Percentiles rank a stretch among this genome's conserved stretches.
These are phyloP conservation scores for Allantophomopsis lycopodina DNA, from an alignment of 2,329 filamentous ascomycete species.

Conservation along the genomic window DNA sequence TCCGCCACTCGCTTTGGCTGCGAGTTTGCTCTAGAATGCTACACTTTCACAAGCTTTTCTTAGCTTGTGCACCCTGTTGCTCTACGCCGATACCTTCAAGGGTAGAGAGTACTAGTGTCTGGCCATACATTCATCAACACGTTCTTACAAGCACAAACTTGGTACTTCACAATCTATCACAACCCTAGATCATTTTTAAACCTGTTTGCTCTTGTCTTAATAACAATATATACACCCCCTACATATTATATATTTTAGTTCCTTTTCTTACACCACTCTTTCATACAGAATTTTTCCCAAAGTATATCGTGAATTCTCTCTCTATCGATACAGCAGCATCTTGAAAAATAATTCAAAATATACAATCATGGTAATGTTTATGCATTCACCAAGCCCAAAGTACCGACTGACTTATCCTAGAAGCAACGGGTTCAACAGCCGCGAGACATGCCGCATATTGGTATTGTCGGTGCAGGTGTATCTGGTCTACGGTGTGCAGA, in stretches of 20 bases:
- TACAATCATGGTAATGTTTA: neutral
- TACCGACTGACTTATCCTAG: neutral
- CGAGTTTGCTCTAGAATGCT: neutral
- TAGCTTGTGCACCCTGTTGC: no score
- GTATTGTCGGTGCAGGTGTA: slow-evolving; percentile 41
- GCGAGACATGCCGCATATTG: slow-evolving; percentile 15
- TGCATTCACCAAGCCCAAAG: neutral
- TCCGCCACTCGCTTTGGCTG: neutral
- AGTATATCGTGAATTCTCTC: slow-evolving; percentile 12
- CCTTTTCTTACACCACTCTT: slow-evolving; percentile 11
- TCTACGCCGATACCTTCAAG: no score
- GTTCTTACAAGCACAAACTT: no score
- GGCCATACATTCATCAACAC: no score
- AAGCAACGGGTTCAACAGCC: neutral
- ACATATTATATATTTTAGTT: slow-evolving; percentile 4
- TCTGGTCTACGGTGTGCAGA: slow-evolving; percentile 42
- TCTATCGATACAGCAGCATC: neutral
- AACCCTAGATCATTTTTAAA: neutral
- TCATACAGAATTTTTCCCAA: slow-evolving; percentile 9
- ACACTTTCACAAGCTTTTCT: no score
- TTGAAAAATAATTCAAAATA: neutral
- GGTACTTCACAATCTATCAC: neutral
- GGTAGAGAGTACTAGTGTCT: no score
- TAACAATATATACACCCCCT: neutral
- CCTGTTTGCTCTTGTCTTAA: neutral